Evolutionary conservation across 2,329 filamentous ascomycete genomes (phyloP).

Genomic region (Periglandula ipomoeae): DNA sequence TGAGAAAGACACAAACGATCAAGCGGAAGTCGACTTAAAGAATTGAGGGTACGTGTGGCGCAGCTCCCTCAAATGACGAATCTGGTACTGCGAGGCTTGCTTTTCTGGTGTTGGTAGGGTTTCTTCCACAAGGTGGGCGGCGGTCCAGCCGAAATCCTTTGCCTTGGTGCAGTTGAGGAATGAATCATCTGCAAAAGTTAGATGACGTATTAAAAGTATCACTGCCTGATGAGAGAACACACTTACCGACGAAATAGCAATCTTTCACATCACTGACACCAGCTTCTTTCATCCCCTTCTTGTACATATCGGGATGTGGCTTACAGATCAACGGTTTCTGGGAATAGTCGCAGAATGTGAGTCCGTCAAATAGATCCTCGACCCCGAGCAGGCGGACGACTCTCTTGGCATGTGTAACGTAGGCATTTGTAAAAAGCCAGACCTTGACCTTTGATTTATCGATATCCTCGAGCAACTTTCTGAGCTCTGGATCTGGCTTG

Average conservation of each 20-base stretch:
- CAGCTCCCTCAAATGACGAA: slow-evolving; percentile 68
- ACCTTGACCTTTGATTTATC: slow-evolving; percentile 75
- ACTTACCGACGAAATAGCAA: slow-evolving; percentile 88
- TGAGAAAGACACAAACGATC: background rate
- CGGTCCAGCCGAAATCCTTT: slow-evolving; percentile 74
- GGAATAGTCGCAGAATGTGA: slow-evolving; percentile 90
- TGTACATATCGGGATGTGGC: slow-evolving; percentile 72
- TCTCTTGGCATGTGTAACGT: slow-evolving; percentile 74
- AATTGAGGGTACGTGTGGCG: slow-evolving; percentile 71
- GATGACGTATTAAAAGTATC: background rate
- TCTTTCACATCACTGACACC: slow-evolving; percentile 56
- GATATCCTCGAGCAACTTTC: slow-evolving; percentile 69
- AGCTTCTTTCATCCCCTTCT: slow-evolving; percentile 81
- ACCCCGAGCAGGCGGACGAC: slow-evolving; percentile 75
- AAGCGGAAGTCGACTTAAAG: slow-evolving; percentile 50
- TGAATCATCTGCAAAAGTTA: slow-evolving; percentile 62
- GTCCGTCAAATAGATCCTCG: slow-evolving; percentile 85
- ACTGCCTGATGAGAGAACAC: background rate
- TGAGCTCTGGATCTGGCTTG: slow-evolving; percentile 65
- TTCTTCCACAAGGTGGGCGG: slow-evolving; percentile 77
- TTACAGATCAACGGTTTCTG: slow-evolving; percentile 73
- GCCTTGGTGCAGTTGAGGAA: slow-evolving; percentile 71
- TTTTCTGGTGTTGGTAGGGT: slow-evolving; percentile 52
- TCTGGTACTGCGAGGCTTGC: slow-evolving; percentile 64
- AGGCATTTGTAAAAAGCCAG: slow-evolving; percentile 97